Percentiles rank a stretch among this genome's conserved stretches.
phyloP scores from a whole-genome alignment of 257 asterid species.

The Sherardia arvensis region DNA sequence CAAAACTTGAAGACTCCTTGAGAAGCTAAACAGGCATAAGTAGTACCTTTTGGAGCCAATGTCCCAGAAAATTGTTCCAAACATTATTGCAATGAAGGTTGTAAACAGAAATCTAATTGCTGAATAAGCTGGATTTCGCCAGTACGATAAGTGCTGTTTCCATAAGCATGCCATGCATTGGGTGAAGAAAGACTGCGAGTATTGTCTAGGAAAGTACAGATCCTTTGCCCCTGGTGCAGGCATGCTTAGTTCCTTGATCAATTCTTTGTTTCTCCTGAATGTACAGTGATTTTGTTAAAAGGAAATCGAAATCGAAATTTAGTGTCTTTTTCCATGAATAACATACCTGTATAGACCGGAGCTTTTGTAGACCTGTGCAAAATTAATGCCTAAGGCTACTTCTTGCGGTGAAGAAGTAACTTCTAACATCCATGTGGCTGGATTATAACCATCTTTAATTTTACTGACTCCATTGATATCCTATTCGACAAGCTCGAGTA shows the following conservation, averaged over 20 bases:
- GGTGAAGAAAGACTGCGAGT: constrained; percentile 53
- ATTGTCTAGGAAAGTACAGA: constrained; percentile 60
- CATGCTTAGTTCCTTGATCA: constrained; percentile 54
- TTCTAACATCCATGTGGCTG: constrained; percentile 94
- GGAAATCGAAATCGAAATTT: background rate
- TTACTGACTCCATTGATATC: constrained; percentile 50
- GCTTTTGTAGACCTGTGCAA: constrained; percentile 55
- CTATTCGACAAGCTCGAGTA: constrained; percentile 20
- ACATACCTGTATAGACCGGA: constrained; percentile 51
- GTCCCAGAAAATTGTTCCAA: constrained; percentile 88
- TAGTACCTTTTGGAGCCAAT: constrained; percentile 85
- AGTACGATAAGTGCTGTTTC: constrained; percentile 83
- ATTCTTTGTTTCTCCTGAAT: constrained; percentile 61
- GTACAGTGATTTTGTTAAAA: background rate
- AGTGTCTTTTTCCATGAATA: background rate
- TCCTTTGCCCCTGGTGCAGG: constrained; percentile 53
- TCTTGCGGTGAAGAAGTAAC: constrained; percentile 70
- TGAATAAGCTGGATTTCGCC: constrained; percentile 85
- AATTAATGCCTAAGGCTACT: constrained; percentile 55
- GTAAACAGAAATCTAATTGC: constrained; percentile 87
- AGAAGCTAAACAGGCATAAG: no score
- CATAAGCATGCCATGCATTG: constrained; percentile 86
- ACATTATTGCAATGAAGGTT: constrained; percentile 65
- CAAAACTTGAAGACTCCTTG: background rate
- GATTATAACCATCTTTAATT: constrained; percentile 66